These are phyloP conservation scores for Trichophyton schoenleinii DNA, from an alignment of 2,329 filamentous ascomycete genomes.

Conservation along the genomic window DNA sequence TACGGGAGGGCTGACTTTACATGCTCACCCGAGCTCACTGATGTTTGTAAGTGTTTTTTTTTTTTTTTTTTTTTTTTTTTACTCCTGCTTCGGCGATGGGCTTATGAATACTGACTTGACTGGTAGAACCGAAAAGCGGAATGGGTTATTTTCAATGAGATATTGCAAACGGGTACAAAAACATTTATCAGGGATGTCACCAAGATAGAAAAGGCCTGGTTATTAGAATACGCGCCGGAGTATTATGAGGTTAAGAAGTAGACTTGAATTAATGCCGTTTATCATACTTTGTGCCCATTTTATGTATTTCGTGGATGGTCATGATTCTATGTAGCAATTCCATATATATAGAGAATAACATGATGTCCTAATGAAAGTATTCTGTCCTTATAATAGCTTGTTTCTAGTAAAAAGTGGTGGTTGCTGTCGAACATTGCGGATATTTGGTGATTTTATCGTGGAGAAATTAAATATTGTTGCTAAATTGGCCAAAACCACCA, in stretches of 20 bases:
- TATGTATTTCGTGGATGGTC: neutral
- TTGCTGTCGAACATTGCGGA: too few relatives aligned
- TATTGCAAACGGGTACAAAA: constrained; percentile 79
- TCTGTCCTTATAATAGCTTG: too few relatives aligned
- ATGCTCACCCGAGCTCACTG: constrained; percentile 82
- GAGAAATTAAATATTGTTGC: too few relatives aligned
- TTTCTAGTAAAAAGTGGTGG: too few relatives aligned
- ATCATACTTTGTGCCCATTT: neutral
- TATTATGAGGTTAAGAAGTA: constrained; percentile 54
- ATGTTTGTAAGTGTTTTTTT: constrained; percentile 54
- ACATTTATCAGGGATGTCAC: constrained; percentile 82
- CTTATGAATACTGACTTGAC: neutral
- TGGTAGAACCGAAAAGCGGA: constrained; percentile 72
- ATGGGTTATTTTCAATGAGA: constrained; percentile 91
- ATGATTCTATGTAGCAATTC: too few relatives aligned
- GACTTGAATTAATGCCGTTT: neutral
- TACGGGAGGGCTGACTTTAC: constrained; percentile 61
- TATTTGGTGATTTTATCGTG: neutral
- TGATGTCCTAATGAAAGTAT: too few relatives aligned
- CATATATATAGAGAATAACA: too few relatives aligned
- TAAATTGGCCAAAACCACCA: too few relatives aligned
- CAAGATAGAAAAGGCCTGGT: constrained; percentile 88
- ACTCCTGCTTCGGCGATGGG: neutral
- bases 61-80: neutral
- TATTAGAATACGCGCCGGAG: constrained; percentile 74